These are phyloP conservation scores for Phaeosphaeriaceae sp. DNA, from an alignment of 2,329 filamentous ascomycete species.

Conservation along the genomic window DNA sequence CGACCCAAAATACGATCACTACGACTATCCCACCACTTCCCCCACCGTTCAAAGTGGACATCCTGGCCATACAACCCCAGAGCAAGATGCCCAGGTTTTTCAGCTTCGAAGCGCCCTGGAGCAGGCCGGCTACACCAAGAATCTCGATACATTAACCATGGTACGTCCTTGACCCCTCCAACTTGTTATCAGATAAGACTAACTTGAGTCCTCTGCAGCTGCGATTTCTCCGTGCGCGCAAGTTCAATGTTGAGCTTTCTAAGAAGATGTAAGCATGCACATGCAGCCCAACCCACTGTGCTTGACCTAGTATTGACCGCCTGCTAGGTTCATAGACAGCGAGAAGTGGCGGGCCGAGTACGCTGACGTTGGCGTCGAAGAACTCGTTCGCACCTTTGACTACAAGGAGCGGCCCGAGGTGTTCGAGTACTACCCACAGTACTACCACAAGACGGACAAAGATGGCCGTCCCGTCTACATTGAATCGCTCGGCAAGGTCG, in stretches of 20 bases:
- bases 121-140: conserved; percentile 78
- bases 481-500: conserved; percentile 92
- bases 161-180: conserved; percentile 59
- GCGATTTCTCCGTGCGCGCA: conserved; percentile 90
- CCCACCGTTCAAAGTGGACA: conserved; percentile 76
- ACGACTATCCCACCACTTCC: conserved; percentile 85
- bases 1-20: conserved; percentile 94
- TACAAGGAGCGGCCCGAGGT: conserved; percentile 86
- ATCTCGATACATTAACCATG: conserved; percentile 90
- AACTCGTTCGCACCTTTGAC: conserved; percentile 79
- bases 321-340: conserved; percentile 80
- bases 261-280: conserved; percentile 83
- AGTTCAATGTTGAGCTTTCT: conserved; percentile 84
- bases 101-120: conserved; percentile 88
- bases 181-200: conserved; percentile 8
- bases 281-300: no score
- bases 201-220: conserved; percentile 64
- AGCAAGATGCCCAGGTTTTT: conserved; percentile 87
- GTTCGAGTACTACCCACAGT: conserved; percentile 94
- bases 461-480: conserved; percentile 98
- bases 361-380: conserved; percentile 70
- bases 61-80: conserved; percentile 82
- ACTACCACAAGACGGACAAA: conserved; percentile 98
- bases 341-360: conserved; percentile 92
- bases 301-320: conserved; percentile 31